These are phyloP conservation scores for Eragrostis nindensis DNA, from an alignment of 176 grass and related monocot genomes.

Conservation along the genomic window DNA sequence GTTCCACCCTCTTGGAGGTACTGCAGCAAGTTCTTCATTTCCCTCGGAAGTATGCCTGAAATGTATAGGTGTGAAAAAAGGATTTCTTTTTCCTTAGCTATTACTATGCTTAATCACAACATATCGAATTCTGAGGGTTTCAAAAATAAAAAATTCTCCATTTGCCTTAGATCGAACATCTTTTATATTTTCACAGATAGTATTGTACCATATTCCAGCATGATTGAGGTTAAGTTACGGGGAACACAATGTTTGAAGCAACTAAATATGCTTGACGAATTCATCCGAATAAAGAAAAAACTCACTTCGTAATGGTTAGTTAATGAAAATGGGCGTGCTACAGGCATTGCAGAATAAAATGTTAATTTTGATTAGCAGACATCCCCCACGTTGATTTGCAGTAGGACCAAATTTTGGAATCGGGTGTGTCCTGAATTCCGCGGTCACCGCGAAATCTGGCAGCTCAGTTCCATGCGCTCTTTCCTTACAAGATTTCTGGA, in stretches of 20 bases:
- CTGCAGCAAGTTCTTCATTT: conserved; percentile 33
- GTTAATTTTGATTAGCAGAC: not conserved
- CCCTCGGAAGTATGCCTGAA: conserved; percentile 45
- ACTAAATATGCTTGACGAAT: not conserved
- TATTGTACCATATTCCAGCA: not conserved
- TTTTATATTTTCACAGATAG: not conserved
- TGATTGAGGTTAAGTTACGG: not conserved
- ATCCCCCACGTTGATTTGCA: not conserved
- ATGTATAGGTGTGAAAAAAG: not conserved
- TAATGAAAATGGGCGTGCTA: not conserved
- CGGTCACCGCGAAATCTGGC: not conserved
- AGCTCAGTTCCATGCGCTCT: not conserved
- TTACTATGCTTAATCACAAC: not conserved
- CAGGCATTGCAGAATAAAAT: not conserved
- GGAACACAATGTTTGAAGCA: not conserved
- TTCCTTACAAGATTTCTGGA: not conserved
- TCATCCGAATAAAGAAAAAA: not conserved
- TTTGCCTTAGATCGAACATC: not conserved
- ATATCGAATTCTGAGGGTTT: not conserved
- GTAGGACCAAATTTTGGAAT: not conserved
- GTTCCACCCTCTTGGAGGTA: conserved; percentile 93
- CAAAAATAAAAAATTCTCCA: not conserved
- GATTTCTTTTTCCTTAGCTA: conserved; percentile 21
- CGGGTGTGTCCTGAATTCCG: no score
- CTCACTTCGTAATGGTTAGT: not conserved